Base-by-base conservation (phyloP, 176 grass and related monocot species). In the Oryza glaberrima region DNA sequence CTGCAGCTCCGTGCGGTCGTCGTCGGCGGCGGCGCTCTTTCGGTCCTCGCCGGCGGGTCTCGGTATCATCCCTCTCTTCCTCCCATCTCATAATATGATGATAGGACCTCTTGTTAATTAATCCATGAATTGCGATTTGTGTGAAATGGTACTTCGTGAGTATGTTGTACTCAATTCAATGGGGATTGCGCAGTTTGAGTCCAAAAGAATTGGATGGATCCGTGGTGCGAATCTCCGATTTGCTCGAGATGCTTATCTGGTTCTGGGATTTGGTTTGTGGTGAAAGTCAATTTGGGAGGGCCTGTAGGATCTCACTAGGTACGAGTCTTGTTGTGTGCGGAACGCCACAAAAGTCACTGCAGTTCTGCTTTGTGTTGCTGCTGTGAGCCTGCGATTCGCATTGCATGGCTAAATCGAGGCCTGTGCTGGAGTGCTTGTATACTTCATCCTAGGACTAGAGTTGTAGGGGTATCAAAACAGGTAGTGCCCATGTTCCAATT, bases 51-150 rank as follows among this genome's bases (percentile, higher is more conserved):
- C 9, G 43, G 6, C 77, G 3, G 9, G n/a, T 35, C 43, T 49
- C 77, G 64, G 64, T 80, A 80, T 23, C 77, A 7, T 67, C 44
- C 3, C 64, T 67, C 23, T 80, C 44, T 12, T 61, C 56, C 54
- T 58, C 17, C 6, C 54, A 13, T 63, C 58, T 63, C 5, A 2
- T 63, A 63, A 10, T 22, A 10, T 63, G 17, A 10, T 63, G 17
- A 22, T 60, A 7, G 20, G 16, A 20, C 7, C 1, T 40, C 38
- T 40, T 40, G 38, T 40, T 60, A 7, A 20, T n/a, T 28, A 20
- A 20, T n/a, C 30, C 32, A 23, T 63, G 19, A 19, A 78, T 43
- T 23, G 44, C 13, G 12, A 23, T 23, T 15, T 47, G 12, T n/a
- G 7, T 1, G 19, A n/a, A 56, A 61, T 22, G 56, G 2, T 60